Conservation (phyloP, 1,284 basidiomycete species). For the Schizopora paradoxa region DNA sequence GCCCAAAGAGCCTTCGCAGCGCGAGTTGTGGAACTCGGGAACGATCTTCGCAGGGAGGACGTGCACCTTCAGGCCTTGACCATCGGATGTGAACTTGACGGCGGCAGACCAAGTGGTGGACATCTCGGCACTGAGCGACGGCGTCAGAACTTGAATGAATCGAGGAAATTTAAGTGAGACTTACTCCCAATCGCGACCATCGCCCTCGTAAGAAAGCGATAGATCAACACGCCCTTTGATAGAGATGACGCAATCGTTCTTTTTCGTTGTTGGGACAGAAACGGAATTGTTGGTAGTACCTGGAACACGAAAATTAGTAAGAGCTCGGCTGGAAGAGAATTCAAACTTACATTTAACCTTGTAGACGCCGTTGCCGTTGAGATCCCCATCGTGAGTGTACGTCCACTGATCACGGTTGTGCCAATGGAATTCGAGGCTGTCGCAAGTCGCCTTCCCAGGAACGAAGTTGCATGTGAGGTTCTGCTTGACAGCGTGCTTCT, state of each 20-base stretch:
- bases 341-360: conserved; percentile 9
- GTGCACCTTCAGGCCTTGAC: conserved; percentile 5
- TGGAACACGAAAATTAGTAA: too few relatives aligned
- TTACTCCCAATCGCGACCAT: conserved; percentile 13
- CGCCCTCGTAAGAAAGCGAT: conserved; percentile 18
- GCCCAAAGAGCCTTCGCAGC: conserved; percentile 11
- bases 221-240: conserved; percentile 27
- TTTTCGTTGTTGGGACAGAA: conserved; percentile 26
- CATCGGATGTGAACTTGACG: conserved; percentile 8
- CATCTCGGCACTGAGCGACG: conserved; percentile 7
- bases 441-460: conserved; percentile 13
- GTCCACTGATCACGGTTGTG: conserved; percentile 18
- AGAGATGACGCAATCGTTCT: conserved; percentile 25
- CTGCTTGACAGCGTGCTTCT: conserved; percentile 24
- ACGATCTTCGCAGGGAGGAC: conserved; percentile 3
- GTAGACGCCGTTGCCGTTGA: conserved; percentile 9
- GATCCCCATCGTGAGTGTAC: conserved; percentile 16
- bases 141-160: background rate
- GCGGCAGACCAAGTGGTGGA: conserved; percentile 10
- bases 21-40: conserved; percentile 5
- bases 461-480: conserved; percentile 24
- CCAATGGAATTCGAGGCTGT: conserved; percentile 17
- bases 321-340: too few relatives aligned
- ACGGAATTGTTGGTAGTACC: conserved; percentile 28
- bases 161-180: too few relatives aligned